Base-by-base conservation (phyloP, 192 early-diverging fungal genomes). In the Spinellus fusiger region DNA sequence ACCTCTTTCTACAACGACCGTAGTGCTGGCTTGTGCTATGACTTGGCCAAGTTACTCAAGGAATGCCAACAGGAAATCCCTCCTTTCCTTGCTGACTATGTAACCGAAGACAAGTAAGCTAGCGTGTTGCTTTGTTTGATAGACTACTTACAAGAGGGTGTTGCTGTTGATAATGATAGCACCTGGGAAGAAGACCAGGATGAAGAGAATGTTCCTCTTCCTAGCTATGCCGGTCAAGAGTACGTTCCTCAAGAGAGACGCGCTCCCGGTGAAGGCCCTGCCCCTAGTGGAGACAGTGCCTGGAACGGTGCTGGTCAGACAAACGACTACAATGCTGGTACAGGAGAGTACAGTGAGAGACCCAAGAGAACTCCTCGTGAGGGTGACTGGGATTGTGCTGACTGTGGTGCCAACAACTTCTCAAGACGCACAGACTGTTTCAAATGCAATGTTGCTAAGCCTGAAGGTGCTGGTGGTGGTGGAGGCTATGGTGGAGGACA, bases 21-120 rank as follows among this genome's bases (percentile, higher is more conserved):
- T 8, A 78, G 77, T 51, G 23, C n/a, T 5, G 18, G 25, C 0
- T 54, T 84, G n/a, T 79, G 80, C 13, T 55, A 71, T 7, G 68
- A 77, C 13, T 56, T 86, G 60, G 68, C 77, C n/a, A 83, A 80
- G 55, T 48, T 86, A 22, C 37, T 86, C 10, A 35, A 73, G 28
- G 84, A 86, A 37, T 79, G 77, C 56, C 56, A 76, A 3, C 84
- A 86, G 61, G 74, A 84, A n/a, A 65, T 86, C 31, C 84, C 84
- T n/a, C 76, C 79, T n/a, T 86, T 86, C 56, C 61, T 85, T 49
- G 16, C 66, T 47, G 9, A 35, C 3, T 80, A 61, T 33, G 61
- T 44, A 28, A 25, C 73, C 9, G 46, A 53, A 9, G 61, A 75
- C 26, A 37, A 57, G 73, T 74, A 66, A 65, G 68, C 49, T 25